Base-by-base conservation (phyloP, 331 rosid species). In the Malus hybrid region DNA sequence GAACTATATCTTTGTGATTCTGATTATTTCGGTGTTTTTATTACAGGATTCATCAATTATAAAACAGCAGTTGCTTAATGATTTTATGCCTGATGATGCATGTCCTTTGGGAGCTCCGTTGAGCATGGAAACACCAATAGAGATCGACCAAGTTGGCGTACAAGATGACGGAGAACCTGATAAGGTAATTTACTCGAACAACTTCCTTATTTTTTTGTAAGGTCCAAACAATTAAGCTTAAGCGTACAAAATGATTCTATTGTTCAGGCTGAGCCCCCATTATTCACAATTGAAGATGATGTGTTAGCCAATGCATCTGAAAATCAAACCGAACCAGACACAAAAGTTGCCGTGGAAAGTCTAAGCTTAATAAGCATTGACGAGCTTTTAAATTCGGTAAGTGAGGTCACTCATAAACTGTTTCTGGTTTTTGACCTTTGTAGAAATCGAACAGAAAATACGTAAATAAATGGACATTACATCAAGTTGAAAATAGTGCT, bases 351-450 rank as follows among this genome's bases (percentile, higher is more conserved):
- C 63, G 72, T 66, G 27, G 88, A 81, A 69, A 87, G 75, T 81
- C 82, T 69, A 55, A 82, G 66, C 84, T 76, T 90, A 71, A 64
- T 90, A 24, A 90, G 90, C 48, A 86, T 89, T 63, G 93, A 92
- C 68, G 89, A 92, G 79, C 86, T 90, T 73, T 80, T 92, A 82
- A 81, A 85, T 82, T 88, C 93, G 32, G 93, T 90, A 82, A 81
- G 96, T 87, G 42, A 10, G 33, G 29, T 50, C 81, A 64, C 61
- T 67, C 24, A 64, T 42, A 42, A 31, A 39, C 20, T 54, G 50
- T 57, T 60, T 28, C 16, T 22, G 39, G 33, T 50, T 36, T 54
- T 19, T 9, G 46, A 14, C 16, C 57, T 39, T 36, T 0, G 75
- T 56, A 62, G 60, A 57, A 75, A 46, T 24, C 48, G 52, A 31